Conservation (phyloP, 2,329 filamentous ascomycete genomes). For the Hypoxylon sp. region DNA sequence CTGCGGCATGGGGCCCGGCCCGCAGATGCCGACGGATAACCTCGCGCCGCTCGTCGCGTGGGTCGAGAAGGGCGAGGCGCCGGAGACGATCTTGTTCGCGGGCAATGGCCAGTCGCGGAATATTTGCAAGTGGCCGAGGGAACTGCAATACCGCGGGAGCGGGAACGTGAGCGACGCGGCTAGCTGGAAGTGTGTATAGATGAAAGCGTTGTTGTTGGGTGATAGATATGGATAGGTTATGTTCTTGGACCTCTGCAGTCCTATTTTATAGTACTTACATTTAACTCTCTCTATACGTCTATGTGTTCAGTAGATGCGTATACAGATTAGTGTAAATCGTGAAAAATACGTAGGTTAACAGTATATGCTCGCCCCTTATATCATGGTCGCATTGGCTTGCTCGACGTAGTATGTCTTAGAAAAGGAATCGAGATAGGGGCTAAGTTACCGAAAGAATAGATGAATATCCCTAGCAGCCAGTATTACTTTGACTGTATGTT, state of each 20-base stretch:
- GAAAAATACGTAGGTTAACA: too few relatives aligned
- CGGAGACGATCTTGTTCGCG: constrained; percentile 36
- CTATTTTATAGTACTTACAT: too few relatives aligned
- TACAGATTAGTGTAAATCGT: too few relatives aligned
- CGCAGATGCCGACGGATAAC: constrained; percentile 41
- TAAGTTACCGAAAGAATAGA: too few relatives aligned
- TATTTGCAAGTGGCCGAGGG: constrained; percentile 41
- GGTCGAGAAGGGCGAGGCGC: constrained; percentile 45
- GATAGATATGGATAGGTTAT: neutral
- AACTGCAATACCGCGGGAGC: constrained; percentile 35
- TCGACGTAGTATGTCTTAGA: too few relatives aligned
- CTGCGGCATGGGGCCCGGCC: constrained; percentile 59
- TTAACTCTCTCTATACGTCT: too few relatives aligned
- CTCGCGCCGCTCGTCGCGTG: constrained; percentile 42
- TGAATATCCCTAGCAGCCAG: too few relatives aligned
- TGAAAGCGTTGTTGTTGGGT: neutral
- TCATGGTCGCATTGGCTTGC: too few relatives aligned
- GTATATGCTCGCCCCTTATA: too few relatives aligned
- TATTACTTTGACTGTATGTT: too few relatives aligned
- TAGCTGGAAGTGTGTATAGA: constrained; percentile 42
- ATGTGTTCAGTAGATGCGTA: too few relatives aligned
- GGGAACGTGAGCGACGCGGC: constrained; percentile 41
- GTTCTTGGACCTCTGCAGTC: neutral
- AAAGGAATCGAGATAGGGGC: too few relatives aligned
- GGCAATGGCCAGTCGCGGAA: constrained; percentile 17